Evolutionary conservation across 371 early-diverging fungal species (phyloP).

Genomic region (Thermomucor indicae-seudaticae): DNA sequence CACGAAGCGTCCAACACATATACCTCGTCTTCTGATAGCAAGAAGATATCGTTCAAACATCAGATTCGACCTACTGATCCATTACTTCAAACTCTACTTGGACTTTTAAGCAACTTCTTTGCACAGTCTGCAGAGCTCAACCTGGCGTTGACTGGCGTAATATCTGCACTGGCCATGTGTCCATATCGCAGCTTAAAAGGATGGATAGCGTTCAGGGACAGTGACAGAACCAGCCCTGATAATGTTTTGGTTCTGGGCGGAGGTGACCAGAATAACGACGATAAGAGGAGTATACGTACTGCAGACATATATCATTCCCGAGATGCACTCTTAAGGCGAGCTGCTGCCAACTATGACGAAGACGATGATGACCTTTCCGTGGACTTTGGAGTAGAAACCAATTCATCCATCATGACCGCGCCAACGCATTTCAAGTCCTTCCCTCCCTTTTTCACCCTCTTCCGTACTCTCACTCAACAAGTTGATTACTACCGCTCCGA

Average conservation of each 20-base stretch:
- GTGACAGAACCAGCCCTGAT: slow-evolving; percentile 32
- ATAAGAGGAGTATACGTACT: slow-evolving; percentile 10
- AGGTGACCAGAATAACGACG: slow-evolving; percentile 1
- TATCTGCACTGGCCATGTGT: slow-evolving; percentile 71
- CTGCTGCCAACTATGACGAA: slow-evolving; percentile 18
- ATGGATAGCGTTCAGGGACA: slow-evolving; percentile 63
- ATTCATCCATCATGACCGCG: slow-evolving; percentile 14
- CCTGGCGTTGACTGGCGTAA: slow-evolving; percentile 79
- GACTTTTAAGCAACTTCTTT: slow-evolving; percentile 65
- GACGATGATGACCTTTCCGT: slow-evolving; percentile 31
- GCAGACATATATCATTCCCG: slow-evolving; percentile 11
- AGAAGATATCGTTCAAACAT: slow-evolving; percentile 27
- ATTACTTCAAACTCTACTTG: slow-evolving; percentile 53
- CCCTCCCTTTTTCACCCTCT: slow-evolving; percentile 52
- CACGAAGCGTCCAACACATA: background rate
- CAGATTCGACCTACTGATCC: slow-evolving; percentile 56
- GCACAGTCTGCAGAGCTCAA: slow-evolving; percentile 80
- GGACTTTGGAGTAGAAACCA: slow-evolving; percentile 23
- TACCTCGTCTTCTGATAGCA: slow-evolving; percentile 8
- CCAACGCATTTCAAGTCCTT: slow-evolving; percentile 37
- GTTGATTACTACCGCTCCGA: slow-evolving; percentile 54
- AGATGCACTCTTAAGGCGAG: background rate
- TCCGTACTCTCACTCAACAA: slow-evolving; percentile 52
- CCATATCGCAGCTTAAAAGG: slow-evolving; percentile 63
- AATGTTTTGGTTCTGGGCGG: slow-evolving; percentile 26